These are phyloP conservation scores for Dactylellina haptotyla DNA, from an alignment of 2,329 filamentous ascomycete genomes.

Conservation along the genomic window DNA sequence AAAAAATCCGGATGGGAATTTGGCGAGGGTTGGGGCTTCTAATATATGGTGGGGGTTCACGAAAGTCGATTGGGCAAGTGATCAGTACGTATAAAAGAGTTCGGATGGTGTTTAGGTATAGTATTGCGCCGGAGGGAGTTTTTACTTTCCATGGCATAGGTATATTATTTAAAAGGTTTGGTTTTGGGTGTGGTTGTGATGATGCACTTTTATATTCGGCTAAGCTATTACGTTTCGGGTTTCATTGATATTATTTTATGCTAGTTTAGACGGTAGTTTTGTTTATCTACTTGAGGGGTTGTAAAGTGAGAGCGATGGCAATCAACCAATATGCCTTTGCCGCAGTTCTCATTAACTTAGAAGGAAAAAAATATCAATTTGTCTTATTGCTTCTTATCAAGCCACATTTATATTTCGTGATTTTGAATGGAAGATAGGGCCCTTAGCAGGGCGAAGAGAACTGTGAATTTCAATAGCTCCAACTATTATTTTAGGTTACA, in stretches of 20 bases:
- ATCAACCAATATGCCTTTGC: neutral
- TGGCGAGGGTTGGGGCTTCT: conserved; percentile 14
- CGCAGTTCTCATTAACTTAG: neutral
- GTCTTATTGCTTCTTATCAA: neutral
- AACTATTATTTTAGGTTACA: too few relatives aligned
- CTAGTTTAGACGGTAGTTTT: neutral
- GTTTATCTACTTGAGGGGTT: neutral
- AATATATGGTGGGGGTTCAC: conserved; percentile 35
- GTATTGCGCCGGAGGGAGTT: neutral
- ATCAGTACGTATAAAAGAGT: neutral
- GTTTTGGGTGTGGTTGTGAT: neutral
- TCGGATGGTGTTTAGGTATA: neutral
- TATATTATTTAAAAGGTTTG: neutral
- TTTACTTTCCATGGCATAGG: neutral
- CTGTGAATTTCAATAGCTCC: too few relatives aligned
- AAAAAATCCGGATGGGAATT: conserved; percentile 1
- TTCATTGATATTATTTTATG: neutral
- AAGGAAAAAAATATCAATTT: neutral
- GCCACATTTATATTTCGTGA: neutral
- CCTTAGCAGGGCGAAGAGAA: neutral
- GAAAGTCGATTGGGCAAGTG: conserved; percentile 2
- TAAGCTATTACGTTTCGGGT: neutral
- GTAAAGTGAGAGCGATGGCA: neutral
- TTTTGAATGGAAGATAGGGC: neutral
- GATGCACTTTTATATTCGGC: neutral